Percentiles rank a stretch among this genome's conserved stretches.
Conservation (phyloP, 352 stramenopile species). For the Globisporangium carolinianum region DNA sequence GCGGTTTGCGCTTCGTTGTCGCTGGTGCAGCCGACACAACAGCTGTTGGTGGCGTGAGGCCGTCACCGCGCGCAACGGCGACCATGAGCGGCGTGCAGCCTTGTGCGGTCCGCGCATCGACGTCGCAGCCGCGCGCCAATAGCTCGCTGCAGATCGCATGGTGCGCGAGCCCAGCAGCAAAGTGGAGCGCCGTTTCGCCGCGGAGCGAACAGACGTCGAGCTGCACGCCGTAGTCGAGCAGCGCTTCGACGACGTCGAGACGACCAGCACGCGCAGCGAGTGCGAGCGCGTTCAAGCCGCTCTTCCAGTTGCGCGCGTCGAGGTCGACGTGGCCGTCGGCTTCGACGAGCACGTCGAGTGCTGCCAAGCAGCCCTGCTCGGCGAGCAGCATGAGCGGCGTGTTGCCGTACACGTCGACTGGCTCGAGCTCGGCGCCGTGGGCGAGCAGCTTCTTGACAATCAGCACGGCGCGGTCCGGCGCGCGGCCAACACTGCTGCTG, state of each 20-base stretch:
- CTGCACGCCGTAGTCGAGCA: constrained; percentile 77
- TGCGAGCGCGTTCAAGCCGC: constrained; percentile 66
- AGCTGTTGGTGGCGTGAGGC: constrained; percentile 2
- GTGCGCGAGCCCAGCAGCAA: constrained; percentile 58
- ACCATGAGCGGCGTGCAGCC: constrained; percentile 77
- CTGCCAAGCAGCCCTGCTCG: constrained; percentile 59
- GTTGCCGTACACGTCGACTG: constrained; percentile 76
- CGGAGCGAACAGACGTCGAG: constrained; percentile 52
- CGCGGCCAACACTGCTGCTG: constrained; percentile 11
- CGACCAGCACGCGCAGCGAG: constrained; percentile 64
- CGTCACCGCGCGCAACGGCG: constrained; percentile 45
- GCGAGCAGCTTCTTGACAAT: constrained; percentile 81
- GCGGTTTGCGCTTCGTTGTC: constrained; percentile 17
- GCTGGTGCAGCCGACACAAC: too few relatives aligned
- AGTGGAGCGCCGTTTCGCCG: constrained; percentile 75
- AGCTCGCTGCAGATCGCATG: constrained; percentile 59
- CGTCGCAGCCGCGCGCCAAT: constrained; percentile 57
- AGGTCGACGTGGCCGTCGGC: constrained; percentile 60
- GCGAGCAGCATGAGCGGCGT: constrained; percentile 77
- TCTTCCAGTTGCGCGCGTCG: constrained; percentile 76
- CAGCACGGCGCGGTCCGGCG: constrained; percentile 57
- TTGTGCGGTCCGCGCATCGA: constrained; percentile 63
- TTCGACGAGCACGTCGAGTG: constrained; percentile 72
- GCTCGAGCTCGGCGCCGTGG: constrained; percentile 57
- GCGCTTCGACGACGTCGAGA: constrained; percentile 62